Conservation (phyloP, 1,284 basidiomycete species). For the Anthracocystis walkeri region DNA sequence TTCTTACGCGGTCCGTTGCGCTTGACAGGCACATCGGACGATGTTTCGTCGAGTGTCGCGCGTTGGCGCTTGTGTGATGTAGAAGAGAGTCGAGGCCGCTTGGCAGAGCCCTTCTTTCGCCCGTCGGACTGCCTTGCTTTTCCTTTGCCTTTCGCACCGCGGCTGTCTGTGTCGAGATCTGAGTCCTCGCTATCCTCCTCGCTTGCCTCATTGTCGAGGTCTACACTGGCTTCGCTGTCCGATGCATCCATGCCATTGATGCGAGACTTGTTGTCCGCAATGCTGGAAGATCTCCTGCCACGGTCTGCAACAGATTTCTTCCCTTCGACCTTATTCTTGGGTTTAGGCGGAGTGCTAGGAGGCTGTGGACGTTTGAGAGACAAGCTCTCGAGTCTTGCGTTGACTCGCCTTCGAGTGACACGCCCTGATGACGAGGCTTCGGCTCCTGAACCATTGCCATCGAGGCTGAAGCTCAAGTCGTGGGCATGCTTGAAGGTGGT, state of each 20-base stretch:
- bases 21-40: conserved; percentile 22
- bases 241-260: conserved; percentile 1
- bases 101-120: background rate
- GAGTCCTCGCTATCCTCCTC: conserved; percentile 13
- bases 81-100: conserved; percentile 16
- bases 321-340: conserved; percentile 9
- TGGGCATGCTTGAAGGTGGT: conserved; percentile 52
- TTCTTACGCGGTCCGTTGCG: conserved; percentile 36
- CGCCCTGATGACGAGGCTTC: conserved; percentile 28
- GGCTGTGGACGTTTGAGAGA: conserved; percentile 40
- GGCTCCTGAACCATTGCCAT: conserved; percentile 18
- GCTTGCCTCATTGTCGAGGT: conserved; percentile 15
- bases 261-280: conserved; percentile 11
- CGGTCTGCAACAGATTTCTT: conserved; percentile 14
- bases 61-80: conserved; percentile 18
- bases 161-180: conserved; percentile 3
- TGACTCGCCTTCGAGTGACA: conserved; percentile 50
- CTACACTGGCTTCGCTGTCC: conserved; percentile 13
- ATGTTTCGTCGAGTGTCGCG: conserved; percentile 10
- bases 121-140: conserved; percentile 3
- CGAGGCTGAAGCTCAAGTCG: conserved; percentile 45
- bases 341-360: conserved; percentile 27
- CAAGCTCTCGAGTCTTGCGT: conserved; percentile 45
- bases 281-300: conserved; percentile 27
- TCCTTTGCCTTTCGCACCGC: conserved; percentile 12